These are phyloP conservation scores for Anaeromyces robustus DNA, from an alignment of 192 early-diverging fungal species.

Conservation along the genomic window DNA sequence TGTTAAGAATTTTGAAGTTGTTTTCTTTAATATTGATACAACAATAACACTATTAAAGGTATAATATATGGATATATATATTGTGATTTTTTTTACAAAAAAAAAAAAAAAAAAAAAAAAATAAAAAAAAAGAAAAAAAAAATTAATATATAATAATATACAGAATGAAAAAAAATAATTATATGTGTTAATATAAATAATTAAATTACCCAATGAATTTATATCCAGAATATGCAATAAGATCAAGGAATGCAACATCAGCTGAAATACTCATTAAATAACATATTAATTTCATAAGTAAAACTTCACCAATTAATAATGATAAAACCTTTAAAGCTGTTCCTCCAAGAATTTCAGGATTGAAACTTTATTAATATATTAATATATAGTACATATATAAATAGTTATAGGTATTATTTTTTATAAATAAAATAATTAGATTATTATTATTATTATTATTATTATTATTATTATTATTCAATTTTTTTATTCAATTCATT, in stretches of 20 bases:
- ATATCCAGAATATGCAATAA: slow-evolving; percentile 81
- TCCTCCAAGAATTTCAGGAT: slow-evolving; percentile 68
- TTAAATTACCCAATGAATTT: slow-evolving; percentile 88
- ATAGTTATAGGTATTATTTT: neutral
- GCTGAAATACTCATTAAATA: slow-evolving; percentile 75
- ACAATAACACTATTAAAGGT: neutral
- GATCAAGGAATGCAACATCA: slow-evolving; percentile 69
- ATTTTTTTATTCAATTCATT: too few relatives aligned
- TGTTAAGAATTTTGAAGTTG: slow-evolving; percentile 21
- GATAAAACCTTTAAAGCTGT: slow-evolving; percentile 72
- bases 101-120: too few relatives aligned
- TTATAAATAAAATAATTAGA: too few relatives aligned
- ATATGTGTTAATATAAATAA: too few relatives aligned
- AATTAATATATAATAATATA: too few relatives aligned
- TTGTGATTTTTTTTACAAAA: too few relatives aligned
- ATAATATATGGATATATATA: neutral
- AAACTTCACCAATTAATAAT: slow-evolving; percentile 62
- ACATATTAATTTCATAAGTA: slow-evolving; percentile 66
- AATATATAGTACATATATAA: too few relatives aligned
- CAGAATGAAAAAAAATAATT: too few relatives aligned
- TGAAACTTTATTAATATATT: too few relatives aligned
- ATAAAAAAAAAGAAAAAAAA: too few relatives aligned
- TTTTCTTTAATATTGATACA: slow-evolving; percentile 7
- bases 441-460: too few relatives aligned
- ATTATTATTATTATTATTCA: too few relatives aligned